Percentiles rank a stretch among this genome's conserved stretches.
These are phyloP conservation scores for Colletotrichum sp. DNA, from an alignment of 2,329 filamentous ascomycete genomes.

Conservation along the genomic window DNA sequence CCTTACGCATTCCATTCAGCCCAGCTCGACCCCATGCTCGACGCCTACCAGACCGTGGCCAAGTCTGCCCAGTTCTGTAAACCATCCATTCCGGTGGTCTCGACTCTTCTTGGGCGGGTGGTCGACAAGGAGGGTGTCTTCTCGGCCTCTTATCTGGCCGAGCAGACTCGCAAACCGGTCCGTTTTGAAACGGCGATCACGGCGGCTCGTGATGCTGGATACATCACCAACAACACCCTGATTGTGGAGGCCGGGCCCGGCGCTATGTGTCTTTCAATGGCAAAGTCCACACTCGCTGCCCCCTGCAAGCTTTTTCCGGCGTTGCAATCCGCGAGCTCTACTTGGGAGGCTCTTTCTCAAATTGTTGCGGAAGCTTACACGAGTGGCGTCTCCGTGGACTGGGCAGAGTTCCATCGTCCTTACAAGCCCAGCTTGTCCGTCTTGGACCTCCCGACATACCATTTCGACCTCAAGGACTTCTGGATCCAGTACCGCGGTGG, in stretches of 20 bases:
- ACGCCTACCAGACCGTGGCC: slow-evolving; percentile 58
- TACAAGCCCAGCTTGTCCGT: slow-evolving; percentile 48
- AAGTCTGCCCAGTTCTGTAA: slow-evolving; percentile 38
- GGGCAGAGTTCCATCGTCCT: slow-evolving; percentile 70
- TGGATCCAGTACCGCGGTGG: slow-evolving; percentile 53
- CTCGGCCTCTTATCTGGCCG: slow-evolving; percentile 62
- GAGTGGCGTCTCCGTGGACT: slow-evolving; percentile 68
- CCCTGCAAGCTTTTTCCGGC: slow-evolving; percentile 60
- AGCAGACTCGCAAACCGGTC: slow-evolving; percentile 67
- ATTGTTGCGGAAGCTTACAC: slow-evolving; percentile 63
- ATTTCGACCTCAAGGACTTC: slow-evolving; percentile 76
- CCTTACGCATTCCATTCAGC: slow-evolving; percentile 59
- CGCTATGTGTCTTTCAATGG: slow-evolving; percentile 68
- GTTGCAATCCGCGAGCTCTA: slow-evolving; percentile 64
- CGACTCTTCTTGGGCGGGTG: slow-evolving; percentile 65
- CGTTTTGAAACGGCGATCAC: slow-evolving; percentile 66
- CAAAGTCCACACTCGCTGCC: slow-evolving; percentile 62
- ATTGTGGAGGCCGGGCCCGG: slow-evolving; percentile 77
- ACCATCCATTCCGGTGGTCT: slow-evolving; percentile 68
- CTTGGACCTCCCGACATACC: slow-evolving; percentile 70
- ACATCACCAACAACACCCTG: slow-evolving; percentile 65
- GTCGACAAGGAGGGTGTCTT: slow-evolving; percentile 52
- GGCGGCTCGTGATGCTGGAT: slow-evolving; percentile 53
- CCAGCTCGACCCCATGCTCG: slow-evolving; percentile 59
- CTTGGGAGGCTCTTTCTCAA: slow-evolving; percentile 66